Percentiles rank a stretch among this genome's conserved stretches.
phyloP scores from a whole-genome alignment of 768 basidiomycete species.

The Leccinellum albellum region DNA sequence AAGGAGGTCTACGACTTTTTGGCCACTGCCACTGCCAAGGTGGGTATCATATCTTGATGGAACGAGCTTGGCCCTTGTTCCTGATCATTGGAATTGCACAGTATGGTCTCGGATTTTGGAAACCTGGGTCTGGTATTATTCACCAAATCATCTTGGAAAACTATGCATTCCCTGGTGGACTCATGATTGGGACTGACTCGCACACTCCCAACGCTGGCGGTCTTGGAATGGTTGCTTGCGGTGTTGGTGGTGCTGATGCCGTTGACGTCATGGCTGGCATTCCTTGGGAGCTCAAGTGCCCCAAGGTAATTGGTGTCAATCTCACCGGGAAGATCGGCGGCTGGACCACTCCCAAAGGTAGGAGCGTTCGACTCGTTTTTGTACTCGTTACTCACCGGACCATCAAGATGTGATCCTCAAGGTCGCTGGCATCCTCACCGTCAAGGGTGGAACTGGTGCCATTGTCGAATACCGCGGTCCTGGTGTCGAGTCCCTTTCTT shows the following conservation, averaged over 20 bases:
- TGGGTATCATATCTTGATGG: slow-evolving; percentile 28
- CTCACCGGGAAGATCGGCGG: slow-evolving; percentile 92
- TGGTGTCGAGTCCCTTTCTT: slow-evolving; percentile 93
- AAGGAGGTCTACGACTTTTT: slow-evolving; percentile 99
- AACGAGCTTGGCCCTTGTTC: neutral
- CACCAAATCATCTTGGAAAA: slow-evolving; percentile 99
- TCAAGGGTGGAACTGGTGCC: slow-evolving; percentile 98
- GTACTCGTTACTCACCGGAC: slow-evolving; percentile 7
- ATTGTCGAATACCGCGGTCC: slow-evolving; percentile 96
- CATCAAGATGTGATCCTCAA: slow-evolving; percentile 90
- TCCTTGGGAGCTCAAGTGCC: slow-evolving; percentile 99
- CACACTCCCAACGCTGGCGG: slow-evolving; percentile 99
- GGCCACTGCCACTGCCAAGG: slow-evolving; percentile 93
- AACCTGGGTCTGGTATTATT: slow-evolving; percentile 98
- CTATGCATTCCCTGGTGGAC: slow-evolving; percentile 98
- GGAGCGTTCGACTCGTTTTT: slow-evolving; percentile 9
- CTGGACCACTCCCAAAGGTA: slow-evolving; percentile 98
- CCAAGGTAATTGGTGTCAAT: slow-evolving; percentile 98
- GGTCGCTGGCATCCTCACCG: slow-evolving; percentile 97
- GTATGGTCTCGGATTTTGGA: slow-evolving; percentile 99
- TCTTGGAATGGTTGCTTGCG: slow-evolving; percentile 98
- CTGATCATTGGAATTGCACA: slow-evolving; percentile 25
- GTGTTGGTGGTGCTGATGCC: slow-evolving; percentile 98
- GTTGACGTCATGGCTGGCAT: slow-evolving; percentile 98
- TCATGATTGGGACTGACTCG: slow-evolving; percentile 99